phyloP scores from a whole-genome alignment of 345 rosid genomes.

The Excoecaria agallocha region DNA sequence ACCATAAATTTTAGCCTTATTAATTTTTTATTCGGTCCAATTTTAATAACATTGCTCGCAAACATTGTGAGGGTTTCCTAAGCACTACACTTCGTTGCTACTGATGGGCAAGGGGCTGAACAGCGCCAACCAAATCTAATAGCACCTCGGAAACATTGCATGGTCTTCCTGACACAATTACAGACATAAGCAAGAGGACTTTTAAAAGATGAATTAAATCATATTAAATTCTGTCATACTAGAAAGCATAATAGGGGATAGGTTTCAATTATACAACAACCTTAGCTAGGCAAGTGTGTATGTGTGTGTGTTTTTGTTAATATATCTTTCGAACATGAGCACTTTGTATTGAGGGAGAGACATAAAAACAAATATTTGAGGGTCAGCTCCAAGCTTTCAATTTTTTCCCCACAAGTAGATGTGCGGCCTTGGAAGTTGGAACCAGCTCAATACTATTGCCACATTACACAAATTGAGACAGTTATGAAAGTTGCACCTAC shows the following conservation, averaged over 20 bases:
- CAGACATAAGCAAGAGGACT: slow-evolving; percentile 37
- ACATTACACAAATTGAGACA: neutral
- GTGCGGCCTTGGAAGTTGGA: neutral
- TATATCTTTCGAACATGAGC: neutral
- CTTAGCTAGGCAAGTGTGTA: neutral
- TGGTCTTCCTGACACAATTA: slow-evolving; percentile 85
- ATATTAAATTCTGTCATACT: neutral
- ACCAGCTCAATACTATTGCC: neutral
- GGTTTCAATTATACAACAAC: neutral
- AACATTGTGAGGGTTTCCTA: slow-evolving; percentile 43
- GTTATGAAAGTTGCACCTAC: slow-evolving; percentile 33
- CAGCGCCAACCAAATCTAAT: slow-evolving; percentile 68
- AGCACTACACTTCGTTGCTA: slow-evolving; percentile 74
- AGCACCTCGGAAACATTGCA: slow-evolving; percentile 79
- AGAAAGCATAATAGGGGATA: slow-evolving; percentile 3
- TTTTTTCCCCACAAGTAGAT: neutral
- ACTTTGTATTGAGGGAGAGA: neutral
- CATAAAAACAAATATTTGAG: neutral
- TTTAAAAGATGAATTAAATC: slow-evolving; percentile 4
- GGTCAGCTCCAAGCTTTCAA: neutral
- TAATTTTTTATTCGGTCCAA: too few relatives aligned
- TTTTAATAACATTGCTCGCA: too few relatives aligned
- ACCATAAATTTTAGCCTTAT: too few relatives aligned
- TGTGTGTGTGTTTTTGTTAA: neutral
- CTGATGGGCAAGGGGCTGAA: slow-evolving; percentile 66